These are phyloP conservation scores for Pilaira anomala DNA, from an alignment of 192 early-diverging fungal genomes.

Conservation along the genomic window DNA sequence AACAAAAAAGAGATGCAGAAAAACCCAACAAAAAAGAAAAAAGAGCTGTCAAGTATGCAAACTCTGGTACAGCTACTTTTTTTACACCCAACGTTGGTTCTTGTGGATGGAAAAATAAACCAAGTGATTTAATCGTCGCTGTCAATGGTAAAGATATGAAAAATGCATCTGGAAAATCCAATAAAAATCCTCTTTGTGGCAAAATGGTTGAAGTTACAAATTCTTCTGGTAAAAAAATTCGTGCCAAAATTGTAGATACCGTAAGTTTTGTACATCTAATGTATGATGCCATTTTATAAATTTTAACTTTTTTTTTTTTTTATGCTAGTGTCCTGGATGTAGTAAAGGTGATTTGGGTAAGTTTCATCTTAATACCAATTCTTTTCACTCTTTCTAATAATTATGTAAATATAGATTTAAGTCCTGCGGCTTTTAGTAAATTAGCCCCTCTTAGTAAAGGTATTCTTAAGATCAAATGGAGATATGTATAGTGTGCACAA, in stretches of 20 bases:
- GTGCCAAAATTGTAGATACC: slow-evolving; percentile 47
- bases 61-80: slow-evolving; percentile 51
- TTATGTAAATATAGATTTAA: slow-evolving; percentile 35
- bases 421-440: slow-evolving; percentile 38
- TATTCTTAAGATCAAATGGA: slow-evolving; percentile 37
- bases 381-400: neutral
- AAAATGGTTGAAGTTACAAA: slow-evolving; percentile 36
- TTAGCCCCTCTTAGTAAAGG: slow-evolving; percentile 27
- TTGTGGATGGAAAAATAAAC: slow-evolving; percentile 39
- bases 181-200: slow-evolving; percentile 35
- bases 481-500: too few relatives aligned
- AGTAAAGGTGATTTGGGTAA: slow-evolving; percentile 14
- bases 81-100: slow-evolving; percentile 41
- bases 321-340: slow-evolving; percentile 36
- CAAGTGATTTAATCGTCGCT: slow-evolving; percentile 46
- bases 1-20: too few relatives aligned
- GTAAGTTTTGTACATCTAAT: too few relatives aligned
- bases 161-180: neutral
- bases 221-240: slow-evolving; percentile 39
- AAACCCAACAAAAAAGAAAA: too few relatives aligned
- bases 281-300: too few relatives aligned
- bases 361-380: neutral
- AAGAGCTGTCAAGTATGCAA: slow-evolving; percentile 13
- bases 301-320: too few relatives aligned
- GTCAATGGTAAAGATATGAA: slow-evolving; percentile 49